A percentile compares a stretch with the other conserved stretches of the same genome.
phyloP scores from a whole-genome alignment of 306 rosid species.

The Trifolium dubium region DNA sequence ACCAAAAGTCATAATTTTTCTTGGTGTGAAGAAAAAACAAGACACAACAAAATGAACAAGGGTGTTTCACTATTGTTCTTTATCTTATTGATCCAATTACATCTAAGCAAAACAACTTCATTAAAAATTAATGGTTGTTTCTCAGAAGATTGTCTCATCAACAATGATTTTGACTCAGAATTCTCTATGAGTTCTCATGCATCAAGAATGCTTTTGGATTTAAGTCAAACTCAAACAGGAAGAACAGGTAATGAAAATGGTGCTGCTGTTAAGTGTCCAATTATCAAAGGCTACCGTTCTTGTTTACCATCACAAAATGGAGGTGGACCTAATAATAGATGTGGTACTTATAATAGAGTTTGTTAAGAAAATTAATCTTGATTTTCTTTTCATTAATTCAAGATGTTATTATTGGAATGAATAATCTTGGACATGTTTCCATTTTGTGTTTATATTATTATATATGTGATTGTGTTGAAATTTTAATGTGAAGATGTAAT shows the following conservation, averaged over 20 bases:
- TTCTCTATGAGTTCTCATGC: slow-evolving; percentile 36
- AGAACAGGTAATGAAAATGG: slow-evolving; percentile 15
- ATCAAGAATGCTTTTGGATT: slow-evolving; percentile 43
- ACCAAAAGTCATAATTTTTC: neutral
- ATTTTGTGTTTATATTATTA: neutral
- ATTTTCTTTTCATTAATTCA: neutral
- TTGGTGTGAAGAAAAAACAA: slow-evolving; percentile 5
- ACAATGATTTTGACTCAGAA: slow-evolving; percentile 34
- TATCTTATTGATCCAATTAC: slow-evolving; percentile 35
- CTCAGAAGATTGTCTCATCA: slow-evolving; percentile 41
- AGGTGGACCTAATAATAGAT: neutral
- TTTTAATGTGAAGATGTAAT: neutral
- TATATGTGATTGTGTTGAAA: neutral
- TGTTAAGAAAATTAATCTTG: slow-evolving; percentile 29
- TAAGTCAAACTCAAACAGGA: neutral
- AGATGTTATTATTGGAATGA: neutral
- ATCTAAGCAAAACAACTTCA: neutral
- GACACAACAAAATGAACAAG: slow-evolving; percentile 35
- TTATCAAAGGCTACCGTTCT: neutral
- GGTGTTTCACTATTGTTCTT: slow-evolving; percentile 7
- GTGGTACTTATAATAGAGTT: slow-evolving; percentile 14
- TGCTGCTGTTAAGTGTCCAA: slow-evolving; percentile 34
- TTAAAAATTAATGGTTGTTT: slow-evolving; percentile 13
- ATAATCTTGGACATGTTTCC: slow-evolving; percentile 15
- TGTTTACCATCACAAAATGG: slow-evolving; percentile 34